Evolutionary conservation across 805 yeast genomes (phyloP).

Genomic region (Candida ponderosae): DNA sequence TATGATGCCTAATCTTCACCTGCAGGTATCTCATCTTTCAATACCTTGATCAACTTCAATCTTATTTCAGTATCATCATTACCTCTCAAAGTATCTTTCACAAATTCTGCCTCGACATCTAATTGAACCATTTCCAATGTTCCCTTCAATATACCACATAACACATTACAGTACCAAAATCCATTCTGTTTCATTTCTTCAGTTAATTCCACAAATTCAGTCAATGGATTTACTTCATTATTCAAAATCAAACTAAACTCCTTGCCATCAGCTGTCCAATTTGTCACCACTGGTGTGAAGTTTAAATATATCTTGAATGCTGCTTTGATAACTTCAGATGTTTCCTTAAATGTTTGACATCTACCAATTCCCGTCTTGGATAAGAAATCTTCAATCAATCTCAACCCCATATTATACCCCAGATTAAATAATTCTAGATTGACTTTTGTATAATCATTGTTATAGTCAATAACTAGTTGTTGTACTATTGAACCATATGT

Average conservation of each 20-base stretch:
- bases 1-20: constrained; percentile 63
- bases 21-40: constrained; percentile 94
- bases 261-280: constrained; percentile 72
- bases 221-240: constrained; percentile 69
- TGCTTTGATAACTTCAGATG: constrained; percentile 80
- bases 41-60: constrained; percentile 58
- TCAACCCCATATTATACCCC: constrained; percentile 92
- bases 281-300: constrained; percentile 63
- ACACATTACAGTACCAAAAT: constrained; percentile 87
- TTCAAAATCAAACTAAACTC: constrained; percentile 63
- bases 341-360: constrained; percentile 72
- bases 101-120: constrained; percentile 76
- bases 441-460: constrained; percentile 68
- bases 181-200: constrained; percentile 61
- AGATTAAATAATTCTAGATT: constrained; percentile 79
- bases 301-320: constrained; percentile 90
- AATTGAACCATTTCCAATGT: constrained; percentile 94
- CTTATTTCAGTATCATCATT: constrained; percentile 75
- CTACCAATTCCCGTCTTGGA: constrained; percentile 83
- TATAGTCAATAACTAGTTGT: constrained; percentile 79
- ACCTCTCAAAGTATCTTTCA: constrained; percentile 76
- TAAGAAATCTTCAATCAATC: constrained; percentile 87
- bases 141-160: constrained; percentile 87
- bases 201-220: constrained; percentile 93
- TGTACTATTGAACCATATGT: constrained; percentile 93